These are phyloP conservation scores for Pigoraptor vietnamica DNA, from an alignment of 78 protist genomes.

Conservation along the genomic window DNA sequence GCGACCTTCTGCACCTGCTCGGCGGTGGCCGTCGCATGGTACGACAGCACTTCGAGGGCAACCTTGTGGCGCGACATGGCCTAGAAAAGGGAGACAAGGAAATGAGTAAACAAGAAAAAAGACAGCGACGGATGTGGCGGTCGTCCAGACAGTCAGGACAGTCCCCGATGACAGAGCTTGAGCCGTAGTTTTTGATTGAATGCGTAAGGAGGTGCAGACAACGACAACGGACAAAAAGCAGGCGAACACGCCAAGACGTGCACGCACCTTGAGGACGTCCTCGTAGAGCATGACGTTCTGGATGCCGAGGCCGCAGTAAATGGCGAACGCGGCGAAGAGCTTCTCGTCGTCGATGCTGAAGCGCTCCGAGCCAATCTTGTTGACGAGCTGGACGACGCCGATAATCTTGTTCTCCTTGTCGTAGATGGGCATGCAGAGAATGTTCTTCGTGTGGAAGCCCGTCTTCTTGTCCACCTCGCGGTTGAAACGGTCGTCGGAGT, in stretches of 20 bases:
- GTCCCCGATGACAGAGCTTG: no score
- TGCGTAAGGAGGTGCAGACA: no score
- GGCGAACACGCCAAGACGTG: not conserved
- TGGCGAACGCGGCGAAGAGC: not conserved
- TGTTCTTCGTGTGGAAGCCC: not conserved
- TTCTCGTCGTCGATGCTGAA: not conserved
- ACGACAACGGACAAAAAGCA: not conserved
- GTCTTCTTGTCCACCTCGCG: not conserved
- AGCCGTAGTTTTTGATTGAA: no score
- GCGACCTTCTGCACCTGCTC: no score
- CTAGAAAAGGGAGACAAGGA: no score
- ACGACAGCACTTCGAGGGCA: no score
- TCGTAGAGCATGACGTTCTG: not conserved
- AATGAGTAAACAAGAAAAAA: no score
- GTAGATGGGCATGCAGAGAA: not conserved
- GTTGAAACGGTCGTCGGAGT: conserved; percentile 30
- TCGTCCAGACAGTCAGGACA: no score
- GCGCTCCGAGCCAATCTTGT: not conserved
- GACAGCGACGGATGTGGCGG: no score
- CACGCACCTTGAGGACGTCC: not conserved
- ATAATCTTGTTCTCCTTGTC: not conserved
- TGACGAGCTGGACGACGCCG: not conserved
- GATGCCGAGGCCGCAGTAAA: not conserved
- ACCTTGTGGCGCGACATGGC: no score
- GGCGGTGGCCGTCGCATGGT: no score